These are phyloP conservation scores for Corniculantispora saksenae DNA, from an alignment of 2,329 filamentous ascomycete species.

Conservation along the genomic window DNA sequence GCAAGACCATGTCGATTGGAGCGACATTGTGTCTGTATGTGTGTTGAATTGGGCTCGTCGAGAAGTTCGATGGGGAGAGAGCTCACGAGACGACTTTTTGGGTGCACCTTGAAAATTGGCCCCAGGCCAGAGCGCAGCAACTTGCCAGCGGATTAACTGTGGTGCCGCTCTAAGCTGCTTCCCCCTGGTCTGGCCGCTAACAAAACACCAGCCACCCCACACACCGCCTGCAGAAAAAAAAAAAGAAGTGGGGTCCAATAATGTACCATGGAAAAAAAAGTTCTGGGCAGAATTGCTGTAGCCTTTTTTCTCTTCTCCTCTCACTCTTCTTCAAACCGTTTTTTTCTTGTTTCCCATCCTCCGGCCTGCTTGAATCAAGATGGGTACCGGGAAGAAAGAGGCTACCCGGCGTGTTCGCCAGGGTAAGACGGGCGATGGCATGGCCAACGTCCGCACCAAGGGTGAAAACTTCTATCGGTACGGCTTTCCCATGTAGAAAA, in stretches of 20 bases:
- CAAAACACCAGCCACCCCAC: conserved; percentile 14
- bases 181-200: background rate
- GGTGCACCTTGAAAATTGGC: conserved; percentile 2
- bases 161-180: background rate
- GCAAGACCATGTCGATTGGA: conserved; percentile 28
- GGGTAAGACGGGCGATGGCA: conserved; percentile 81
- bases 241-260: conserved; percentile 10
- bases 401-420: conserved; percentile 77
- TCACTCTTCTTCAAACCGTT: conserved; percentile 6
- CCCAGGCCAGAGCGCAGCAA: background rate
- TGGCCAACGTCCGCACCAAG: conserved; percentile 89
- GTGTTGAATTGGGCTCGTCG: background rate
- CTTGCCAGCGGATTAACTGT: conserved; percentile 13
- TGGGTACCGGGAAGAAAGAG: conserved; percentile 95
- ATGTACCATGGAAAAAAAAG: conserved; percentile 9
- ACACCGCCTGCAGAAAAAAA: conserved; percentile 19
- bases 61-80: background rate
- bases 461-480: conserved; percentile 98
- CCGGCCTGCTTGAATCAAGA: conserved; percentile 39
- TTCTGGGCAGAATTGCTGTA: conserved; percentile 8
- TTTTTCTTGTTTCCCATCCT: conserved; percentile 2
- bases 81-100: conserved; percentile 9
- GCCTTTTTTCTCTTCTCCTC: conserved; percentile 3
- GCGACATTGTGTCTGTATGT: conserved; percentile 29
- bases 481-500: conserved; percentile 26